phyloP scores from a whole-genome alignment of 306 rosid genomes.

The Adenanthera pavonina region DNA sequence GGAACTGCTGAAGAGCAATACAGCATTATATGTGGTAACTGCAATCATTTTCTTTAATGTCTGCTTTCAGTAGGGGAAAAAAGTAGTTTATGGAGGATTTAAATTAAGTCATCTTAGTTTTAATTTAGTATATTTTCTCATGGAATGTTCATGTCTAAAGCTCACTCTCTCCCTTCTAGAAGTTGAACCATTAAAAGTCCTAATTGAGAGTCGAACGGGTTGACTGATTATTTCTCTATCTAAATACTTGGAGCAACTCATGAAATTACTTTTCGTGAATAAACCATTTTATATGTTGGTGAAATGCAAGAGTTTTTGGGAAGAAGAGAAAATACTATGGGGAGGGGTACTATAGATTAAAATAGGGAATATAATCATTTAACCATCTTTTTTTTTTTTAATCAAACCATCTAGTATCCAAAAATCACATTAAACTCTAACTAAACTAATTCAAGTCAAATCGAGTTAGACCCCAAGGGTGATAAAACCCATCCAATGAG shows the following conservation, averaged over 20 bases:
- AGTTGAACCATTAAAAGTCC: slow-evolving; percentile 18
- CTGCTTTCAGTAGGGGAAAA: neutral
- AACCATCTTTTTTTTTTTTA: neutral
- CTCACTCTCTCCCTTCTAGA: neutral
- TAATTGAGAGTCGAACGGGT: neutral
- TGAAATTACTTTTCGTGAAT: slow-evolving; percentile 6
- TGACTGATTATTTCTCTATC: neutral
- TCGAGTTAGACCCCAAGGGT: no score
- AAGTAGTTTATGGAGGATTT: neutral
- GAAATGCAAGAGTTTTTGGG: neutral
- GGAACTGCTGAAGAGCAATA: slow-evolving; percentile 93
- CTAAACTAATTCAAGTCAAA: no score
- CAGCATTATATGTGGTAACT: slow-evolving; percentile 89
- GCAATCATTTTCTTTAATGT: slow-evolving; percentile 24
- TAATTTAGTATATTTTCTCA: slow-evolving; percentile 12
- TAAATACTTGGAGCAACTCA: slow-evolving; percentile 15
- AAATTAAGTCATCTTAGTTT: neutral
- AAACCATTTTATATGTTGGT: neutral
- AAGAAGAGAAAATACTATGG: neutral
- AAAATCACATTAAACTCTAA: no score
- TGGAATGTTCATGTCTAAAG: slow-evolving; percentile 6
- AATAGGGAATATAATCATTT: neutral
- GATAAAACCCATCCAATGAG: no score
- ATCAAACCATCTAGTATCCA: no score
- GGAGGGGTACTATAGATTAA: neutral